phyloP scores from a whole-genome alignment of 1,284 basidiomycete genomes.

The Ustilago vetiveriae region DNA sequence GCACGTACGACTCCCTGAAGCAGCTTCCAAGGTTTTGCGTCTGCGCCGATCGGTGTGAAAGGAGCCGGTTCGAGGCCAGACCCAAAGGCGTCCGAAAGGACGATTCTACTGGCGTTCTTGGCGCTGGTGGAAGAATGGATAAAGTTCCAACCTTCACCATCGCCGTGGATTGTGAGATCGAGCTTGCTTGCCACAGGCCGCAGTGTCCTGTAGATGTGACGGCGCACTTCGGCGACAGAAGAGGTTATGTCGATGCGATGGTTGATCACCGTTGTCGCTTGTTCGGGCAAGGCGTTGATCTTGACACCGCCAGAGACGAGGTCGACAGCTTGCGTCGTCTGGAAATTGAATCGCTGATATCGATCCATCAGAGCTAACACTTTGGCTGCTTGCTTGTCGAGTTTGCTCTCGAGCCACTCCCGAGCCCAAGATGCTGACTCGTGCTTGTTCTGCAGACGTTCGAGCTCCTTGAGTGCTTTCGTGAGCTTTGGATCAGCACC shows the following conservation, averaged over 20 bases:
- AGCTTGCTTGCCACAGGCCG: constrained; percentile 69
- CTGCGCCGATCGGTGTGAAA: constrained; percentile 69
- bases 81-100: constrained; percentile 67
- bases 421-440: background rate
- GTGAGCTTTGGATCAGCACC: constrained; percentile 69
- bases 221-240: constrained; percentile 70
- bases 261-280: constrained; percentile 72
- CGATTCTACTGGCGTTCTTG: constrained; percentile 11
- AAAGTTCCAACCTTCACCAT: constrained; percentile 18
- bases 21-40: constrained; percentile 69
- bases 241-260: constrained; percentile 73
- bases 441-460: constrained; percentile 41
- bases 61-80: constrained; percentile 73
- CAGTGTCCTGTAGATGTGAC: constrained; percentile 70
- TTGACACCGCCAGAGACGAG: constrained; percentile 77
- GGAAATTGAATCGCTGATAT: constrained; percentile 69
- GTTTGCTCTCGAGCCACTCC: constrained; percentile 1
- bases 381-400: constrained; percentile 22
- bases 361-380: constrained; percentile 9
- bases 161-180: constrained; percentile 71
- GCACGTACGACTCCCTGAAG: constrained; percentile 72
- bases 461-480: constrained; percentile 69
- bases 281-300: constrained; percentile 74
- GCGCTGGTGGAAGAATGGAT: background rate
- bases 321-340: constrained; percentile 78